Base-by-base conservation (phyloP, 345 rosid species). In the Geranium brycei region DNA sequence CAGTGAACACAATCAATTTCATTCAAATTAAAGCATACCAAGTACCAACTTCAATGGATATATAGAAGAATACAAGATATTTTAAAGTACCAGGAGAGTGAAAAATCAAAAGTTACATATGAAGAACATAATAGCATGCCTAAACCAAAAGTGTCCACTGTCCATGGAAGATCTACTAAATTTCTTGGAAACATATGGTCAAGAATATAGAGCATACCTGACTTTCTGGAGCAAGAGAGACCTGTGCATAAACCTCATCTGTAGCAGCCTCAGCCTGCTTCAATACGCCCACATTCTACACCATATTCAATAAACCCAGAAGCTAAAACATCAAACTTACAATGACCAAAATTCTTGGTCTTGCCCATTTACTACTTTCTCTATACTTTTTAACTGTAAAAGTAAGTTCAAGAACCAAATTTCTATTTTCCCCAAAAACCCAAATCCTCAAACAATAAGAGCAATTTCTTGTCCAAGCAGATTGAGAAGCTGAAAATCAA, bases 191-290 rank as follows among this genome's bases (percentile, higher is more conserved):
- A 28, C 23, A 17, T 19, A 38, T 19, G 23, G 55, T 62, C 55
- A 28, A 38, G 19, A 62, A 31, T 17, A 62, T 17, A 62, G 64
- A 62, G 35, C 64, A 62, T 16, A 91, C 99, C 97, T 88, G 87
- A 6, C 35, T 76, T 76, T 88, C 95, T 57, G 91, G 91, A 82
- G 83, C 71, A 67, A 93, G 80, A 15, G 92, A 82, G 51, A 93
- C 96, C 71, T 87, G 96, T 19, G 99, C 95, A 73, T 88, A 91
- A 18, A 88, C 99, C 68, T 93, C 99, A 77, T 91, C 99, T 0
- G 79, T 86, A 60, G 79, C 78, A 16, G 85, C 82, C 79, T 91
- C 97, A n/a, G 99, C 97, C 99, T 93, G 82, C 41, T 35, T 60
- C 67, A 72, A 53, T 47, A 53, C 61, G 62, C 57, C 56, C 62